Base-by-base conservation (phyloP, 352 stramenopile genomes). In the Phytophthora chlamydospora region DNA sequence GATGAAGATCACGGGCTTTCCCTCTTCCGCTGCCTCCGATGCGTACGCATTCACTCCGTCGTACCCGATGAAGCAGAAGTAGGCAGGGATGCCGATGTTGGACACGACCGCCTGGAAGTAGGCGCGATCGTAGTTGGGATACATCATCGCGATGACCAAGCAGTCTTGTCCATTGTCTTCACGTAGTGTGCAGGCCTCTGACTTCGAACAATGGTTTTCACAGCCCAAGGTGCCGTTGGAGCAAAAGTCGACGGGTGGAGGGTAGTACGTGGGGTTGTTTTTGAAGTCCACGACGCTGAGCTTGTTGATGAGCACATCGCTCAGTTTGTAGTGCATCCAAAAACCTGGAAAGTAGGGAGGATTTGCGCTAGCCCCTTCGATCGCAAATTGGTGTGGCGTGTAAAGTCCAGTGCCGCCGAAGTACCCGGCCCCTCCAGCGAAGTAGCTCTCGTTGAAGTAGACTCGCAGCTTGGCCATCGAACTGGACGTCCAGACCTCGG, bases 51-150 rank as follows among this genome's bases (percentile, higher is more conserved):
- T 58, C 9, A 81, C 54, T 9, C 49, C 72, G 7, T 49, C 61
- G 35, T 84, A 83, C 0, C 76, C 21, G 17, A 85, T 41, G 43
- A 88, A 90, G 60, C 78, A 90, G 33, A 90, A 87, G 65, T 88
- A 90, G 0, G 80, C 73, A 3, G 78, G 78, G 9, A 90, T 73
- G 9, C 62, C 53, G 11, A 79, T 36, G 65, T 88, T 90, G 13
- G 62, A 54, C 13, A 88, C 36, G 12, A 77, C 53, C 0, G 78
- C 63, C 40, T 83, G 75, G 24, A 85, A 64, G 24, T 78, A 90
- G 0, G 69, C 78, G 2, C 58, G 58, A 21, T 88, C 78, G 31
- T 70, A 84, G 8, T 58, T 71, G 31, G 64, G 51, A 44, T 67
- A 62, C 73, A 86, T 86, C 53, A 90, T 66, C 3, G 62, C 51